Conservation (phyloP, 2,329 filamentous ascomycete genomes). For the Phialemoniopsis sp. region DNA sequence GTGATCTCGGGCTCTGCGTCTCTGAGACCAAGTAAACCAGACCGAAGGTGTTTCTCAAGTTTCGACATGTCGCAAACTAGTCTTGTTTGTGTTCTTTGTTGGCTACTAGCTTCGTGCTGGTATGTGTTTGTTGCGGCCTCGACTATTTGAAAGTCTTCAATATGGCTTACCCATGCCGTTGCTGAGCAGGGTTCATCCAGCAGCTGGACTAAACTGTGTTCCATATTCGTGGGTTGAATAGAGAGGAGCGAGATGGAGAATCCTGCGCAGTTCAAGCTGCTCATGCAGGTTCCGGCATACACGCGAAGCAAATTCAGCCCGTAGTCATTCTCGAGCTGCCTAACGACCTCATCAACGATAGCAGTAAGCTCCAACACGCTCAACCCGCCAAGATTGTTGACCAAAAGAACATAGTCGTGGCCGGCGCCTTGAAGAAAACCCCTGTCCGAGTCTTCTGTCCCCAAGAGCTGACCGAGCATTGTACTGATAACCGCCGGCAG, state of each 20-base stretch:
- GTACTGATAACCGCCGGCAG: constrained; percentile 50
- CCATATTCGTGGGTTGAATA: constrained; percentile 53
- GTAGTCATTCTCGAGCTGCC: constrained; percentile 54
- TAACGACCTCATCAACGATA: constrained; percentile 64
- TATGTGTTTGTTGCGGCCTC: constrained; percentile 61
- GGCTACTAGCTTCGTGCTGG: constrained; percentile 48
- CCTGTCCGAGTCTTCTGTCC: constrained; percentile 59
- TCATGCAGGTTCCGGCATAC: constrained; percentile 69
- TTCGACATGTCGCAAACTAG: constrained; percentile 43
- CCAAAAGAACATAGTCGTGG: constrained; percentile 56
- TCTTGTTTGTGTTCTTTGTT: constrained; percentile 36
- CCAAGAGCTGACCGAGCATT: constrained; percentile 63
- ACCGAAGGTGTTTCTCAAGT: constrained; percentile 56
- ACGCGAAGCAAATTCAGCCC: constrained; percentile 59
- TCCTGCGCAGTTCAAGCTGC: constrained; percentile 67
- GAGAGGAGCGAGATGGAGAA: constrained; percentile 70
- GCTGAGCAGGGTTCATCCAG: constrained; percentile 66
- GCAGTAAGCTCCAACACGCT: constrained; percentile 69
- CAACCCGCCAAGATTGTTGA: constrained; percentile 78
- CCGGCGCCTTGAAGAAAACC: constrained; percentile 58
- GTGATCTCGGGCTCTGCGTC: constrained; percentile 75
- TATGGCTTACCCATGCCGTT: constrained; percentile 69
- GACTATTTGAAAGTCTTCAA: no score
- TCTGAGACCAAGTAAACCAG: no score
- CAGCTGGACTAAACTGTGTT: constrained; percentile 59